Evolutionary conservation across 2,329 filamentous ascomycete species (phyloP).

Genomic region (Fusarium staphyleae): DNA sequence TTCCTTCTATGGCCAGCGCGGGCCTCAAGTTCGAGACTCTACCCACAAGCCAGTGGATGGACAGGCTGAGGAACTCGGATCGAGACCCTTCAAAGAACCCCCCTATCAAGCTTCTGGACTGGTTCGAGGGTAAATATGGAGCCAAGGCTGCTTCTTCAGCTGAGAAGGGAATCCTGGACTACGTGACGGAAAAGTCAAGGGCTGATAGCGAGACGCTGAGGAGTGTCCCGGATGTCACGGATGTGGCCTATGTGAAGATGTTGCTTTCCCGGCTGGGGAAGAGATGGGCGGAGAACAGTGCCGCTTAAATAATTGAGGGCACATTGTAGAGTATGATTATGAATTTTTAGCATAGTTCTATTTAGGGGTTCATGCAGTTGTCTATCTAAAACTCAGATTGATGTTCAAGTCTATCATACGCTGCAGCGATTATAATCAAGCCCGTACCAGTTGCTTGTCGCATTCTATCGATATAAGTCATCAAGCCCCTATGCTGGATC

Average conservation of each 20-base stretch:
- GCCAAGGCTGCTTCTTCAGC: conserved; percentile 18
- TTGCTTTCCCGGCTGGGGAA: conserved; percentile 13
- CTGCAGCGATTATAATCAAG: too few relatives aligned
- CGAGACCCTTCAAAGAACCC: conserved; percentile 56
- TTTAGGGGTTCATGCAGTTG: too few relatives aligned
- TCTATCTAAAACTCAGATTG: too few relatives aligned
- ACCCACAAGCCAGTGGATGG: conserved; percentile 53
- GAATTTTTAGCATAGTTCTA: neutral
- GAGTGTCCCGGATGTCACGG: conserved; percentile 26
- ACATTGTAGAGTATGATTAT: neutral
- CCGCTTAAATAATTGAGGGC: neutral
- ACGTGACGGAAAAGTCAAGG: conserved; percentile 21
- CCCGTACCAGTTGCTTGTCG: too few relatives aligned
- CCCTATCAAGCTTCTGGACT: conserved; percentile 60
- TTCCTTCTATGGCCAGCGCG: conserved; percentile 54
- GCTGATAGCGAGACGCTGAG: conserved; percentile 29
- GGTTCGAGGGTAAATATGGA: conserved; percentile 50
- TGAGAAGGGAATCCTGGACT: conserved; percentile 21
- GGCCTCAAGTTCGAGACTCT: conserved; percentile 57
- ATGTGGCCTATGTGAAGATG: conserved; percentile 26
- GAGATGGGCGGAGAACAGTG: conserved; percentile 5
- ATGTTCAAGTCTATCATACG: too few relatives aligned
- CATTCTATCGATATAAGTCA: too few relatives aligned
- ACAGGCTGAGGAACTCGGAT: conserved; percentile 52
- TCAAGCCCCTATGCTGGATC: too few relatives aligned